These are phyloP conservation scores for Articulospora tetracladia DNA, from an alignment of 495 filamentous ascomycete genomes.

Conservation along the genomic window DNA sequence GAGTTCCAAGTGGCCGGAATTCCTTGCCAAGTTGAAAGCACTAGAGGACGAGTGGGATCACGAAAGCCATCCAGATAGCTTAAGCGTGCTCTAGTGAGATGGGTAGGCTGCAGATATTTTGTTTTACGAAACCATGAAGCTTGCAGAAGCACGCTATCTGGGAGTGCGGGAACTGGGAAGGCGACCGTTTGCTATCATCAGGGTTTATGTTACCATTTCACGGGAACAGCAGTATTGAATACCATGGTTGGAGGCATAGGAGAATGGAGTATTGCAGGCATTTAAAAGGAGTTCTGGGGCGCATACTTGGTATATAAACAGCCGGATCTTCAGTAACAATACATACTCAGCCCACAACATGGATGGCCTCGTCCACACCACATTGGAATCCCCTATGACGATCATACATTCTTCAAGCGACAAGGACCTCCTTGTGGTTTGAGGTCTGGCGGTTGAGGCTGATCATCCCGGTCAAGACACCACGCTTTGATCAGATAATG, in stretches of 20 bases:
- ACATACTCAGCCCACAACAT: neutral
- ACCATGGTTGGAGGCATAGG: slow-evolving; percentile 1
- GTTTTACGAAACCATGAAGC: neutral
- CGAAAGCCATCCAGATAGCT: slow-evolving; percentile 6
- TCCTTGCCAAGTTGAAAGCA: slow-evolving; percentile 7
- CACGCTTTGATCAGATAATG: neutral
- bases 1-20: slow-evolving; percentile 10
- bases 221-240: neutral
- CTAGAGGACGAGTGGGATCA: slow-evolving; percentile 22
- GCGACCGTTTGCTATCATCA: neutral
- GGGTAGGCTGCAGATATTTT: neutral
- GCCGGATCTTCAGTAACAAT: neutral
- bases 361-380: neutral
- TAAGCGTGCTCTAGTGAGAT: slow-evolving; percentile 6
- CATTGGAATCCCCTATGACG: neutral
- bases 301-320: neutral
- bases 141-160: too few relatives aligned
- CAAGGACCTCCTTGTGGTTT: neutral
- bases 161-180: neutral
- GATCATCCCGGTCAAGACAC: neutral
- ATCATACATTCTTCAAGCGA: neutral
- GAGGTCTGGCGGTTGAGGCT: neutral
- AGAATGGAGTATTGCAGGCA: slow-evolving; percentile 5
- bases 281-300: slow-evolving; percentile 5
- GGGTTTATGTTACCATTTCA: neutral